These are phyloP conservation scores for Candida tallmaniae DNA, from an alignment of 805 yeast species.

Conservation along the genomic window DNA sequence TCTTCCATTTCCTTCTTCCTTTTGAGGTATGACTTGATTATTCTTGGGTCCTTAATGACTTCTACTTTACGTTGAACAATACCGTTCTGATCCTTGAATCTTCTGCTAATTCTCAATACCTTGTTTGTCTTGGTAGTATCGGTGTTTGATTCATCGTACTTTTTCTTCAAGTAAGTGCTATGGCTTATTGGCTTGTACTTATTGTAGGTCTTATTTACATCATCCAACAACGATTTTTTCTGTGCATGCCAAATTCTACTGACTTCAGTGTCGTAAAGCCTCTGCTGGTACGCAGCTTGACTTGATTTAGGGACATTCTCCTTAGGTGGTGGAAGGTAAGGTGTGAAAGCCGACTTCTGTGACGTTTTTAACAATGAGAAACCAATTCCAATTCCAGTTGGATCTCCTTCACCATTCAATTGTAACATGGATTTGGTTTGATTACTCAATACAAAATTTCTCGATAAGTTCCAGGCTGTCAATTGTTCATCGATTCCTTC, in stretches of 20 bases:
- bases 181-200: conserved; percentile 37
- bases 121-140: conserved; percentile 25
- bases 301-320: conserved; percentile 36
- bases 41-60: conserved; percentile 76
- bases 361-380: conserved; percentile 85
- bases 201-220: conserved; percentile 31
- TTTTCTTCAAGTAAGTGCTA: conserved; percentile 25
- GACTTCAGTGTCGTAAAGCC: conserved; percentile 87
- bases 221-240: conserved; percentile 47
- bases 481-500: conserved; percentile 75
- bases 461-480: conserved; percentile 91
- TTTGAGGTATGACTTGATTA: conserved; percentile 78
- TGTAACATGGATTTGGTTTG: conserved; percentile 97
- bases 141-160: conserved; percentile 31
- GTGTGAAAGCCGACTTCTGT: conserved; percentile 86
- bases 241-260: conserved; percentile 87
- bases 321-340: conserved; percentile 31
- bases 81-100: conserved; percentile 80
- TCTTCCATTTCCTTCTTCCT: conserved; percentile 65
- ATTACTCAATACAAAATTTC: conserved; percentile 87
- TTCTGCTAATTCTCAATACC: conserved; percentile 57
- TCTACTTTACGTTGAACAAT: conserved; percentile 78
- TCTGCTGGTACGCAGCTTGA: conserved; percentile 63
- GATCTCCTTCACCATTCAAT: conserved; percentile 91
- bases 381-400: conserved; percentile 86